Conservation (phyloP, 1,284 basidiomycete species). For the Inonotus hispidus region DNA sequence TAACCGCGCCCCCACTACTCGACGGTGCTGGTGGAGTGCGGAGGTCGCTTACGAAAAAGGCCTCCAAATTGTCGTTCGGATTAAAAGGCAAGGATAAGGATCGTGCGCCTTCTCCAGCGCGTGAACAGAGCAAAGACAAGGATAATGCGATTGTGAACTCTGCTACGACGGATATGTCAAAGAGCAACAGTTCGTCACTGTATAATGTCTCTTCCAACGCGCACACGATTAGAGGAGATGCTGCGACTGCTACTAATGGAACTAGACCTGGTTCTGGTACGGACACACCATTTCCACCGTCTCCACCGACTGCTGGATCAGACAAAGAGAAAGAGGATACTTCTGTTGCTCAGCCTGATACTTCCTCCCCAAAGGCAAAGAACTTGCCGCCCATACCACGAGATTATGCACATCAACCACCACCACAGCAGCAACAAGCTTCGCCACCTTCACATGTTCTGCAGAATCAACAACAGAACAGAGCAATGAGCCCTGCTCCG, state of each 20-base stretch:
- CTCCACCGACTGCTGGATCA: not conserved
- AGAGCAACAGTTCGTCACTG: constrained; percentile 70
- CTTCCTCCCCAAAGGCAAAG: constrained; percentile 43
- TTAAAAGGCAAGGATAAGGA: constrained; percentile 41
- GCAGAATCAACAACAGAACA: constrained; percentile 9
- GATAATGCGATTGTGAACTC: constrained; percentile 38
- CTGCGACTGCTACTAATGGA: constrained; percentile 28
- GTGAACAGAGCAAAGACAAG: constrained; percentile 33
- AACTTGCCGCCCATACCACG: constrained; percentile 67
- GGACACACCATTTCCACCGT: not conserved
- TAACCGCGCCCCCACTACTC: too few relatives aligned
- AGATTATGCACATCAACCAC: constrained; percentile 40
- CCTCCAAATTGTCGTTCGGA: constrained; percentile 69
- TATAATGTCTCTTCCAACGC: constrained; percentile 63
- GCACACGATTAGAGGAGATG: constrained; percentile 38
- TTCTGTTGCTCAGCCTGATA: constrained; percentile 26
- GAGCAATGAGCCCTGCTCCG: constrained; percentile 25
- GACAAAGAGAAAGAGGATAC: not conserved
- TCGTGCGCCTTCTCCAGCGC: not conserved
- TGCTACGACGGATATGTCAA: constrained; percentile 33
- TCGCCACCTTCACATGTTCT: not conserved
- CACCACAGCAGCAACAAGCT: not conserved
- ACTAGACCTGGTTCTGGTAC: not conserved
- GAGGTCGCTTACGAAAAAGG: constrained; percentile 62
- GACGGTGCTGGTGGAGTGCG: constrained; percentile 36